phyloP scores from a whole-genome alignment of 2,329 filamentous ascomycete species.

The Hypomyces rosellus region DNA sequence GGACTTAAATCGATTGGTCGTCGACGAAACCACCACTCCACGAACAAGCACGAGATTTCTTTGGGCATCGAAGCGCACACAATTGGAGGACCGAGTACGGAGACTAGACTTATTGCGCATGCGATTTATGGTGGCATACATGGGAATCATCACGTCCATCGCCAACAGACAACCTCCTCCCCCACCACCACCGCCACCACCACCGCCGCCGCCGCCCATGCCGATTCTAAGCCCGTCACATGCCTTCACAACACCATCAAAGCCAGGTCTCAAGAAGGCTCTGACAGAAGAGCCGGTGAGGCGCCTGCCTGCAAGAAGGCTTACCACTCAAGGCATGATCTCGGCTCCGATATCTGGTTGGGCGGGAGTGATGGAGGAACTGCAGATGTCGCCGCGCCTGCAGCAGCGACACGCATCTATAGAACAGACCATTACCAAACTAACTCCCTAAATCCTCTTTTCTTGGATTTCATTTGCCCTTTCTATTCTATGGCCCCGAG shows the following conservation, averaged over 20 bases:
- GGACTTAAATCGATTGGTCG: constrained; percentile 47
- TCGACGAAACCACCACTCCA: constrained; percentile 39
- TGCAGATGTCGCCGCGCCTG: constrained; percentile 55
- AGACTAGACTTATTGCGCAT: constrained; percentile 56
- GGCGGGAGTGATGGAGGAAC: constrained; percentile 57
- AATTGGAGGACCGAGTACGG: constrained; percentile 51
- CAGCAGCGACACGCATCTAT: constrained; percentile 58
- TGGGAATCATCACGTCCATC: constrained; percentile 47
- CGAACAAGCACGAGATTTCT: constrained; percentile 45
- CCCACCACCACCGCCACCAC: constrained; percentile 12
- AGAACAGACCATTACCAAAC: constrained; percentile 47
- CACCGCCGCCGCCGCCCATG: constrained; percentile 20
- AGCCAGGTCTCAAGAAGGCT: constrained; percentile 32
- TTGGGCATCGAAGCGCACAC: constrained; percentile 50
- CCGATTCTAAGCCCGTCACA: constrained; percentile 29
- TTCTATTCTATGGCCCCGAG: too few relatives aligned
- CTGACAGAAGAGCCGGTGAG: constrained; percentile 39
- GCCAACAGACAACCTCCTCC: constrained; percentile 30
- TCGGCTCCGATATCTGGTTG: constrained; percentile 48
- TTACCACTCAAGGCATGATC: constrained; percentile 48
- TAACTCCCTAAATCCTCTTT: constrained; percentile 13
- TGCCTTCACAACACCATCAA: constrained; percentile 23
- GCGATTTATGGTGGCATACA: constrained; percentile 58
- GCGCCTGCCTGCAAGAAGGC: constrained; percentile 43
- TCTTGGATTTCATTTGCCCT: neutral